Base-by-base conservation (phyloP, 176 grass and related monocot species). In the Avena sativa region DNA sequence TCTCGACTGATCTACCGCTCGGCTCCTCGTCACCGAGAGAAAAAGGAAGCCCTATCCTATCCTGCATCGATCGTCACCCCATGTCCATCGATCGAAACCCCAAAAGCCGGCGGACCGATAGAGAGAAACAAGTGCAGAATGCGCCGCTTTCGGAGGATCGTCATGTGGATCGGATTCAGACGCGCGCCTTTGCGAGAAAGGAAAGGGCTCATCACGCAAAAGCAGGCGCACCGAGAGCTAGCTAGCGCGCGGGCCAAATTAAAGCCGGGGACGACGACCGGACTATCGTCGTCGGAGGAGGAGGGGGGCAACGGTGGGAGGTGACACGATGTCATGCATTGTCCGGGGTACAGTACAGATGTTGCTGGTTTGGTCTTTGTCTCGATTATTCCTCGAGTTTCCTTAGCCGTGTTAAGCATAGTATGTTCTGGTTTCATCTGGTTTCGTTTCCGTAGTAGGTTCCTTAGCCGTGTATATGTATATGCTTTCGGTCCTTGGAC, bases 161-260 rank as follows among this genome's bases (percentile, higher is more conserved):
- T 73, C 68, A n/a, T 67, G 67, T 12, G 44, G 40, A 25, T 50
- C 70, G 8, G 40, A 25, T 50, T 77, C 88, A 48, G 7, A 67
- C 51, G 10, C 13, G 3, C 51, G 52, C n/a, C 38, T 87, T 76
- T 70, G 89, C 0, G 71, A 1, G 47, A 56, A 82, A 70, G n/a
- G 4, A 47, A 5, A 12, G n/a, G 71, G 3, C 8, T 4, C 23
- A 6, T 4, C 23, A 6, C 19, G 48, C 49, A 8, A 88, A 88
- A 91, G 89, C 82, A 81, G 59, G 58, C 70, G 90, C 90, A 85
- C 90, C 6, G 16, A 52, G 14, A 59, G 17, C 84, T 43, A 43
- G 40, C 40, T 2, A 2, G 32, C 32, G 32, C 32, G 32, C 32
- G 32, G 32, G 43, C 28, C 13, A 74, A n/a, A n/a, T n/a, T n/a